A percentile compares a stretch with the other conserved stretches of the same genome.
phyloP scores from a whole-genome alignment of 306 rosid genomes.

The Rubus idaeus region DNA sequence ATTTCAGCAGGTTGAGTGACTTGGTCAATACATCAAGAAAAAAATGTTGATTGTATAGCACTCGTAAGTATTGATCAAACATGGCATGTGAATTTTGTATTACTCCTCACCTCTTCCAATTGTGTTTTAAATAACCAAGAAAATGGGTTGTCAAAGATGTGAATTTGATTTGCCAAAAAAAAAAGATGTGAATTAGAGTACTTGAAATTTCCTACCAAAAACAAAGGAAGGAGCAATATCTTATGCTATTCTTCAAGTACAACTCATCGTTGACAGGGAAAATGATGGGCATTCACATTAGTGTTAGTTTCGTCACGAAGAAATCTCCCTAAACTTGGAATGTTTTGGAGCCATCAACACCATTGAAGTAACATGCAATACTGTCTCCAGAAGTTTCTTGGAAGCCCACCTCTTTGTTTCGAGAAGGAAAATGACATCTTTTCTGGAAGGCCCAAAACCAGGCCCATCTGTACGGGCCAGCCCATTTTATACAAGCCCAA shows the following conservation, averaged over 20 bases:
- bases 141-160: slow-evolving; percentile 11
- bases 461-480: background rate
- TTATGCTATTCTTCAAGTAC: background rate
- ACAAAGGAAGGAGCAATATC: background rate
- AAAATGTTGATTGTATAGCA: background rate
- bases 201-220: slow-evolving; percentile 10
- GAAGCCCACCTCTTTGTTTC: background rate
- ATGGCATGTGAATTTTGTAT: slow-evolving; percentile 4
- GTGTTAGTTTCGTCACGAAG: background rate
- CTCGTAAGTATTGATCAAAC: slow-evolving; percentile 2
- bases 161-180: too few species aligned
- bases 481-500: background rate
- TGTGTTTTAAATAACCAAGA: slow-evolving; percentile 6
- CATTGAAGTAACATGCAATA: background rate
- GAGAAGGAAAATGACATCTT: background rate
- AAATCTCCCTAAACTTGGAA: slow-evolving; percentile 3
- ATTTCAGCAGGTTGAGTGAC: background rate
- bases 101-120: background rate
- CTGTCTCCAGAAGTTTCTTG: background rate
- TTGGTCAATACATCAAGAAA: background rate
- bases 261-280: background rate
- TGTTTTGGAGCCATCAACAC: slow-evolving; percentile 10
- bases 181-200: background rate
- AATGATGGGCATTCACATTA: slow-evolving; percentile 12
- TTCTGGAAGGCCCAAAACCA: slow-evolving; percentile 7